These are phyloP conservation scores for Termitomyces eurrhizus DNA, from an alignment of 768 basidiomycete species.

Conservation along the genomic window DNA sequence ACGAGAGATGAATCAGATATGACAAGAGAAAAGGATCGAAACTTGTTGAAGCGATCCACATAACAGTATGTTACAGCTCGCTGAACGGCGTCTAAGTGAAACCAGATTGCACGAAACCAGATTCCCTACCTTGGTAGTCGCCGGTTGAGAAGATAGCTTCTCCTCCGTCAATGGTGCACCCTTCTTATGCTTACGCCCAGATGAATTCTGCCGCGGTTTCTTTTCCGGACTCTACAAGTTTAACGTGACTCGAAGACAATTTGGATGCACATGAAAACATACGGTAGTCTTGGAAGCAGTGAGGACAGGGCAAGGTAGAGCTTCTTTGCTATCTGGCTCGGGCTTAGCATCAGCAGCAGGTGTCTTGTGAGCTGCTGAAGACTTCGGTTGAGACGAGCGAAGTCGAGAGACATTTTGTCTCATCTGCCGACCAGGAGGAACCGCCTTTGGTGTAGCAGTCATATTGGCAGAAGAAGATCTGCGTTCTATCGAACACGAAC, in stretches of 20 bases:
- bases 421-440: conserved; percentile 6
- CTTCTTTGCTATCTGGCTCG: neutral
- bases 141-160: neutral
- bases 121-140: neutral
- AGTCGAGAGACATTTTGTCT: conserved; percentile 1
- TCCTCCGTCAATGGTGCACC: neutral
- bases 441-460: neutral
- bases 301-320: neutral
- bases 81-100: neutral
- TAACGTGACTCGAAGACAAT: neutral
- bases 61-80: neutral
- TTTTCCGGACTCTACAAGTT: neutral
- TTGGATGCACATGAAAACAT: neutral
- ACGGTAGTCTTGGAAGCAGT: neutral
- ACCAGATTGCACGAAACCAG: neutral
- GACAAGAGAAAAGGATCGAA: neutral
- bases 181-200: neutral
- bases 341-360: neutral
- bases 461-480: neutral
- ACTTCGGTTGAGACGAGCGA: neutral
- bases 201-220: neutral
- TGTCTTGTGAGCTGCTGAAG: neutral
- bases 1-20: neutral
- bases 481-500: neutral
- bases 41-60: neutral